Conservation (phyloP, 768 basidiomycete species). For the Macrolepiota albuminosa region DNA sequence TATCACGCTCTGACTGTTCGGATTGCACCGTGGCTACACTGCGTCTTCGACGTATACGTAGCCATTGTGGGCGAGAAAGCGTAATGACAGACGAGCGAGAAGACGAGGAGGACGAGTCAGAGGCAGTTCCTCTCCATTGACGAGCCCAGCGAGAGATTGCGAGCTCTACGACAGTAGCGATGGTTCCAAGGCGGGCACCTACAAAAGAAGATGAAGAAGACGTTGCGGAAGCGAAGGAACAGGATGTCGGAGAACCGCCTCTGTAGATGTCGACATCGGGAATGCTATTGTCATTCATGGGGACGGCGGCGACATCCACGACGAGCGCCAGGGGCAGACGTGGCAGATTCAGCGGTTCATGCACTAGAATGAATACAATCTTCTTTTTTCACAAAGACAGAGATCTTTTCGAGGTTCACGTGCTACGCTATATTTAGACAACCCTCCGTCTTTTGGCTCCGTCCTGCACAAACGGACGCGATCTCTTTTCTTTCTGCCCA, state of each 20-base stretch:
- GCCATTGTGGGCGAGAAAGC: slow-evolving; percentile 32
- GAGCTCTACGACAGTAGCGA: slow-evolving; percentile 61
- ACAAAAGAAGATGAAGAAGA: slow-evolving; percentile 33
- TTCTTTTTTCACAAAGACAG: not conserved
- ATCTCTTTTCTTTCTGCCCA: slow-evolving; percentile 85
- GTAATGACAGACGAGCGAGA: slow-evolving; percentile 37
- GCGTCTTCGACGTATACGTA: slow-evolving; percentile 42
- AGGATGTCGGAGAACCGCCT: slow-evolving; percentile 36
- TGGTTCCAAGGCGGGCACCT: slow-evolving; percentile 42
- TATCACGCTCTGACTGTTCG: slow-evolving; percentile 50
- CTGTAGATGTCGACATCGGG: slow-evolving; percentile 49
- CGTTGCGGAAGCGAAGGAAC: slow-evolving; percentile 22
- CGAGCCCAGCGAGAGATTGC: slow-evolving; percentile 73
- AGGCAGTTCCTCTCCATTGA: slow-evolving; percentile 52
- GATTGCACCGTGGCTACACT: slow-evolving; percentile 49
- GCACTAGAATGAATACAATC: not conserved
- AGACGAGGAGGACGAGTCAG: slow-evolving; percentile 35
- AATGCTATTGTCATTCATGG: slow-evolving; percentile 14
- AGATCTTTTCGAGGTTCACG: slow-evolving; percentile 1
- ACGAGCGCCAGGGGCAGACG: not conserved
- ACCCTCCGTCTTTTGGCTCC: slow-evolving; percentile 18
- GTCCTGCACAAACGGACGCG: slow-evolving; percentile 51
- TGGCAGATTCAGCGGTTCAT: not conserved
- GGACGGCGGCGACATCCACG: slow-evolving; percentile 7
- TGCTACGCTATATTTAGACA: slow-evolving; percentile 10